Base-by-base conservation (phyloP, 2,329 filamentous ascomycete genomes). In the Colletotrichum limetticola region DNA sequence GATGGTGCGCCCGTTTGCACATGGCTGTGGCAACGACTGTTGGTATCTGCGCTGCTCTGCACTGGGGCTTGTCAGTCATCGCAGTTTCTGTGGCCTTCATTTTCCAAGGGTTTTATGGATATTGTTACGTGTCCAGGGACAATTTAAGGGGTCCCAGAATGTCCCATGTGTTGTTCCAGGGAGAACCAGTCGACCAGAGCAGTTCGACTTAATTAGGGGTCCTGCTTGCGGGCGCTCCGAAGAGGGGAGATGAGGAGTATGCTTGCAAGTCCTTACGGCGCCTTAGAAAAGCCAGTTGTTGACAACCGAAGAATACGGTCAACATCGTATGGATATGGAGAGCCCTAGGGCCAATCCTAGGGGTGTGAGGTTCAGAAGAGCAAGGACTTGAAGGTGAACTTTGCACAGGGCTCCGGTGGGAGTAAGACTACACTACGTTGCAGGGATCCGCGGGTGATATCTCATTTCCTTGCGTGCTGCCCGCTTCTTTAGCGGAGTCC, bases 1-100 rank as follows among this genome's bases (percentile, higher is more conserved):
- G 58, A 72, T 72, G 57, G 59, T 65, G 66, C 66, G 70, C 66
- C 66, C 55, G 70, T 56, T 32, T 64, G 52, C 62, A 57, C 62
- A 65, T 65, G 62, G 52, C 52, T 56, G 62, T 65, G 62, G 62
- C 52, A 42, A 24, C 37, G 59, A 32, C 19, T 9, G 6, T 35
- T 46, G 58, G 58, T 37, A 9, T 37, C 28, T 30, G 55, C 55
- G 55, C 28, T 49, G 19, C 42, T 22, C 14, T 11, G 55, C n/a
- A 4, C 49, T 12, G 16, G 26, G 28, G 6, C 28, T 61, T 28
- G 42, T 46, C 30, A 22, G 7, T 28, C 30, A 11, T 61, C 5
- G 19, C 2, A 9, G 6, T 14, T 49, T 30, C n/a, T 16, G n/a
- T 16, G 1, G n/a, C 28, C 35, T 49, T 28, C 12, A n/a, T 5